phyloP scores from a whole-genome alignment of 345 rosid species.

The Kernera saxatilis region DNA sequence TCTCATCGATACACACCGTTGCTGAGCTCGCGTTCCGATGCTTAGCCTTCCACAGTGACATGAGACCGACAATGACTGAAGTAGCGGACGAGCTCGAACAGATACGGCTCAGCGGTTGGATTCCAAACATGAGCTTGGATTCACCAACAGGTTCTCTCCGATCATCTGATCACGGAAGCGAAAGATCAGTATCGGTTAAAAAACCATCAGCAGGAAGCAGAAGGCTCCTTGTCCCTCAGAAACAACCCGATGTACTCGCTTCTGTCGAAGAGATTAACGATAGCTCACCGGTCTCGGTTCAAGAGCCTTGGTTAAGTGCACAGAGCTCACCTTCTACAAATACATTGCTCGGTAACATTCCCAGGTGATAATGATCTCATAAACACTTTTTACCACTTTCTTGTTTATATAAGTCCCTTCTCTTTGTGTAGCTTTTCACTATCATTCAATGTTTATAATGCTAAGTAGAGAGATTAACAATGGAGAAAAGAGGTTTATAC shows the following conservation, averaged over 20 bases:
- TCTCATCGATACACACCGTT: conserved; percentile 66
- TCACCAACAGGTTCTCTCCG: conserved; percentile 49
- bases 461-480: conserved; percentile 6
- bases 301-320: conserved; percentile 75
- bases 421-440: conserved; percentile 8
- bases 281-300: conserved; percentile 67
- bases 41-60: conserved; percentile 76
- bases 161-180: conserved; percentile 40
- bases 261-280: conserved; percentile 42
- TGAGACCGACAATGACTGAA: conserved; percentile 94
- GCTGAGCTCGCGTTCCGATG: conserved; percentile 92
- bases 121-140: conserved; percentile 42
- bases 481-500: neutral
- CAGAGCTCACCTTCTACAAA: conserved; percentile 83
- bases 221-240: conserved; percentile 33
- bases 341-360: conserved; percentile 56
- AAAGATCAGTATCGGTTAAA: conserved; percentile 24
- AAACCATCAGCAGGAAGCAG: conserved; percentile 36
- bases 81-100: conserved; percentile 84
- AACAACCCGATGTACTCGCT: conserved; percentile 32
- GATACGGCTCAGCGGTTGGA: conserved; percentile 63
- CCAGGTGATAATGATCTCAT: conserved; percentile 30
- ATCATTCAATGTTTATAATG: conserved; percentile 12
- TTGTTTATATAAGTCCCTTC: conserved; percentile 13
- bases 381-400: conserved; percentile 3